Conservation (phyloP, 2,329 filamentous ascomycete species). For the Cytospora piceicola region DNA sequence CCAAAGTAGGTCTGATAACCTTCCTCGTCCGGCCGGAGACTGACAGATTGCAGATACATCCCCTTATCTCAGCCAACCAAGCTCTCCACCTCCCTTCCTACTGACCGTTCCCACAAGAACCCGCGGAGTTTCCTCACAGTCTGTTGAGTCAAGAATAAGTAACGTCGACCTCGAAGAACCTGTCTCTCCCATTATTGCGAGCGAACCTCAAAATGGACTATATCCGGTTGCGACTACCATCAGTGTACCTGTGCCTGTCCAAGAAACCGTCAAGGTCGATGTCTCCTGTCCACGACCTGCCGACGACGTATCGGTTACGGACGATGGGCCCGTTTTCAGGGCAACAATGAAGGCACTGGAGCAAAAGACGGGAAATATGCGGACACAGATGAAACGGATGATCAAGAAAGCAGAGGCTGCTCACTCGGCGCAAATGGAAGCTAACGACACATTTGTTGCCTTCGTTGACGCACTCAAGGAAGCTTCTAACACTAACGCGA, state of each 20-base stretch:
- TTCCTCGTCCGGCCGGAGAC: slow-evolving; percentile 28
- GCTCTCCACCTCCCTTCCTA: slow-evolving; percentile 72
- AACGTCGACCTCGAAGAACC: slow-evolving; percentile 69
- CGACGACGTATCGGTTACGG: slow-evolving; percentile 81
- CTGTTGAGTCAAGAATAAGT: slow-evolving; percentile 80
- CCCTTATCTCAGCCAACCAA: slow-evolving; percentile 58
- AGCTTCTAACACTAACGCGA: slow-evolving; percentile 87
- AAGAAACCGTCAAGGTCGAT: slow-evolving; percentile 76
- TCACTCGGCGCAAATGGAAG: slow-evolving; percentile 75
- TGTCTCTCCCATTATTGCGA: slow-evolving; percentile 47
- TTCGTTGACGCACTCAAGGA: slow-evolving; percentile 89
- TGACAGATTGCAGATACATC: slow-evolving; percentile 46
- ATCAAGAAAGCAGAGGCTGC: slow-evolving; percentile 92
- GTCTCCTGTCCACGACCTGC: slow-evolving; percentile 82
- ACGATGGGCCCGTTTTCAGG: slow-evolving; percentile 93
- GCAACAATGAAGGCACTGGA: slow-evolving; percentile 96
- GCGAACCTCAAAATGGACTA: slow-evolving; percentile 42
- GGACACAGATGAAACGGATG: slow-evolving; percentile 92
- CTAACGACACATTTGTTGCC: slow-evolving; percentile 80
- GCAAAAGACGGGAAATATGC: slow-evolving; percentile 95
- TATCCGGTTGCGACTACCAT: slow-evolving; percentile 13
- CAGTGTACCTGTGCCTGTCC: slow-evolving; percentile 28
- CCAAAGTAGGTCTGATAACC: slow-evolving; percentile 61
- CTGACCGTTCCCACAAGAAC: slow-evolving; percentile 74
- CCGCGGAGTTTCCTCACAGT: slow-evolving; percentile 84